Evolutionary conservation across 768 basidiomycete genomes (phyloP), one percentile per base, ranked within the genome.

Genomic region (Pholiota conissans): DNA sequence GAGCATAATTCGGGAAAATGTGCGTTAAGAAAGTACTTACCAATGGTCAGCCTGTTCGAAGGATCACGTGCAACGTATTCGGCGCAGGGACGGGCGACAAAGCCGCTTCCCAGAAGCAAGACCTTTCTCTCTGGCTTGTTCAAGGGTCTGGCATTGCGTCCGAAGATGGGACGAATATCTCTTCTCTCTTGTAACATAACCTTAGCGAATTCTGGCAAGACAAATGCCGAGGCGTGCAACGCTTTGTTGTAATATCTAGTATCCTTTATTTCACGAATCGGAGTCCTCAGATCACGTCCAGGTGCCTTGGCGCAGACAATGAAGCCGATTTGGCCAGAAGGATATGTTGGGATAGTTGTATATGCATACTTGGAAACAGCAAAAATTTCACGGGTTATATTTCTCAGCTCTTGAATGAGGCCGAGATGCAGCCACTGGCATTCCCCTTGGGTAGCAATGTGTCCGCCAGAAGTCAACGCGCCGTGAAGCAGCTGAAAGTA

Each of bases 331-430:
- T 95, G 95, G 35, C 97, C 97, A n/a, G 91, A 89, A 18, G 97
- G 97, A 75, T 99, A 99, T 14, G 95, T 97, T 0, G 96, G 96
- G 63, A 98, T 95, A 18, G 95, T 98, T 58, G 95, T 95, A 74
- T 82, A 97, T 14, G 94, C 97, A 71, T 97, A 99, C 68, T 93
- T 89, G 37, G 87, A 79, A 14, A 84, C 83, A 35, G 89, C 80
- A 80, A 98, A 99, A 58, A 97, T 74, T 46, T 76, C 74, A 54
- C 82, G 77, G 40, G 89, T 90, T 72, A 85, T 89, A 55, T 75
- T 73, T 58, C 84, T 81, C 51, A 98, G 83, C 57, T 87, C 80
- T 56, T 82, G 76, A 74, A 99, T 98, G 65, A 98, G 84, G 7
- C 84, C 80, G 20, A 98, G 82, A 73, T 99, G 96, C 26, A 97